Conservation (phyloP, 192 early-diverging fungal genomes). For the Podila epicladia region DNA sequence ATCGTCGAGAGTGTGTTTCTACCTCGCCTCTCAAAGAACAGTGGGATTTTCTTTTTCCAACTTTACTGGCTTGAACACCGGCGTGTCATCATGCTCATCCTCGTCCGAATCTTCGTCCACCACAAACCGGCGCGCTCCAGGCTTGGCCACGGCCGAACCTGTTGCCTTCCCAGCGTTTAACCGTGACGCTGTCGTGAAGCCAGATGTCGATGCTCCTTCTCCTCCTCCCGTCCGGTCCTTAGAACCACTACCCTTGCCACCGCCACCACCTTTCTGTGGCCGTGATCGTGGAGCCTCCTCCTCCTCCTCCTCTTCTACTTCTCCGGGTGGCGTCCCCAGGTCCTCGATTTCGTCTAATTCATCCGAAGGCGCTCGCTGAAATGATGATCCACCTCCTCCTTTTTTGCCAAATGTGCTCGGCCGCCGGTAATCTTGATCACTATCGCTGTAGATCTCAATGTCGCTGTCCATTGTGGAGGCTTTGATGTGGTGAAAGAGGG, state of each 20-base stretch:
- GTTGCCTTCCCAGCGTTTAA: background rate
- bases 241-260: background rate
- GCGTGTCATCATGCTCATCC: background rate
- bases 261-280: background rate
- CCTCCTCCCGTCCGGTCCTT: background rate
- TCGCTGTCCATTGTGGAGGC: background rate
- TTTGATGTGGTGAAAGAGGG: background rate
- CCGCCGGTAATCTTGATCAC: background rate
- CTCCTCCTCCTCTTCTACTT: constrained; percentile 13
- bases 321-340: background rate
- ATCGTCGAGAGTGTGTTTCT: background rate
- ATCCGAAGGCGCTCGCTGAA: background rate
- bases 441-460: background rate
- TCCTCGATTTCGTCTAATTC: background rate
- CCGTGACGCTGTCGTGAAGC: background rate
- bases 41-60: too few relatives aligned
- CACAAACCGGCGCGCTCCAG: background rate
- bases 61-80: background rate
- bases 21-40: too few relatives aligned
- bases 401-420: background rate
- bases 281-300: background rate
- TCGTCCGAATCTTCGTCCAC: background rate
- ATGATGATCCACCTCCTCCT: background rate
- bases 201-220: background rate
- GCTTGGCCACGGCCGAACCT: background rate